A percentile compares a stretch with the other conserved stretches of the same genome.
Evolutionary conservation across 202 grass and related monocot species (phyloP).

Genomic region (Setaria viridis): DNA sequence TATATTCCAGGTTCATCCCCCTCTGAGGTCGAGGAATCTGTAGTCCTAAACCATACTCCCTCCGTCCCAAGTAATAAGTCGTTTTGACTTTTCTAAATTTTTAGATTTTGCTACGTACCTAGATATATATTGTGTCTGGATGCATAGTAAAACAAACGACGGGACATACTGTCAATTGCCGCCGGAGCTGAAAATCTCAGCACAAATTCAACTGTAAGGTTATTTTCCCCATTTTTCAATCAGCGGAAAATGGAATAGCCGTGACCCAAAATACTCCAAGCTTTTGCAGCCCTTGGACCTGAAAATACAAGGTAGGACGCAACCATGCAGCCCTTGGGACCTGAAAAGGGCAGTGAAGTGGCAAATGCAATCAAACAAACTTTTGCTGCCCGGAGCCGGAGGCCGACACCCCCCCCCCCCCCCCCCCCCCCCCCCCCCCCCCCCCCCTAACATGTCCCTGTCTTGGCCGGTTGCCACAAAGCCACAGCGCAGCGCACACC

Average conservation of each 20-base stretch:
- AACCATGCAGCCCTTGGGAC: constrained; percentile 33
- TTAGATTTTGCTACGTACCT: no score
- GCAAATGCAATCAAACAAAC: constrained; percentile 39
- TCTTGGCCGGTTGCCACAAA: not conserved
- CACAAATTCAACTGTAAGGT: not conserved
- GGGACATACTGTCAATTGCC: no score
- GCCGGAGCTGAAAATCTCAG: not conserved
- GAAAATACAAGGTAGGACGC: no score
- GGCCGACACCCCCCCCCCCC: not conserved
- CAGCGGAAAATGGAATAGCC: not conserved
- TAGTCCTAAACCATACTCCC: no score
- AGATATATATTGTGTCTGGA: no score
- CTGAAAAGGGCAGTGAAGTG: constrained; percentile 29
- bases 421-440: no score
- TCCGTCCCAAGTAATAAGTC: no score
- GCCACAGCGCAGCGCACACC: not conserved
- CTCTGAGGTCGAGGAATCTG: no score
- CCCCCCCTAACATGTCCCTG: constrained; percentile 35
- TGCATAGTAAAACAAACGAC: no score
- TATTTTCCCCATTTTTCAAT: not conserved
- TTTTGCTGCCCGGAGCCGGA: not conserved
- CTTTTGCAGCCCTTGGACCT: not conserved
- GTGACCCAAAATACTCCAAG: no score
- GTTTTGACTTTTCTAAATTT: no score
- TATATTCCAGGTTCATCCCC: no score